phyloP scores from a whole-genome alignment of 108 stramenopile genomes.

The Cyclotella atomus region DNA sequence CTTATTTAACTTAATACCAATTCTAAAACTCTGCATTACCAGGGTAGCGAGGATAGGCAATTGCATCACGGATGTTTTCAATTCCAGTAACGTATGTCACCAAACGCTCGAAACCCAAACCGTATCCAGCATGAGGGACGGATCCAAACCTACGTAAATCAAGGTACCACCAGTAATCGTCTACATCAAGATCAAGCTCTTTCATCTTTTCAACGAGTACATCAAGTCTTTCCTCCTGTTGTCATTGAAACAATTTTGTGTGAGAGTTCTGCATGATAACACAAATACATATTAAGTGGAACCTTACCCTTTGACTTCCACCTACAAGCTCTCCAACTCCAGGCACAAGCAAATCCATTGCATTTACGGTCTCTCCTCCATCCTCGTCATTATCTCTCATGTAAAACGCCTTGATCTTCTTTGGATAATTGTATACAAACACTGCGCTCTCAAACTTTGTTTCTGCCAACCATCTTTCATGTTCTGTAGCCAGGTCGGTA shows the following conservation, averaged over 20 bases:
- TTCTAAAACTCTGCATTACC: conserved; percentile 94
- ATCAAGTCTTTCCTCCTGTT: conserved; percentile 85
- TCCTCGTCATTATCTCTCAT: conserved; percentile 98
- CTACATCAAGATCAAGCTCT: conserved; percentile 83
- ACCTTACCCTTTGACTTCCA: conserved; percentile 91
- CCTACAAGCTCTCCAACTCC: conserved; percentile 99
- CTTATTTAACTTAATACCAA: background rate
- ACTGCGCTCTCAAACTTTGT: conserved; percentile 89
- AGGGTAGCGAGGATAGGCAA: conserved; percentile 97
- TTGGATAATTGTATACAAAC: conserved; percentile 99
- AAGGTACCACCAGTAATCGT: conserved; percentile 98
- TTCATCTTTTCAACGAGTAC: conserved; percentile 90
- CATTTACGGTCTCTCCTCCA: conserved; percentile 95
- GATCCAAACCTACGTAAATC: conserved; percentile 93
- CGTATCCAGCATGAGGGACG: conserved; percentile 99
- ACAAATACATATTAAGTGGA: too few species aligned
- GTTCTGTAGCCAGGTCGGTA: conserved; percentile 96
- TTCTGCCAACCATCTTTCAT: conserved; percentile 98
- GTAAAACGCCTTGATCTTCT: conserved; percentile 98
- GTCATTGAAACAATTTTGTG: background rate
- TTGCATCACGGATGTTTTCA: conserved; percentile 98
- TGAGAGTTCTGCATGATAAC: too few species aligned
- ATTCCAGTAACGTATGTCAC: conserved; percentile 97
- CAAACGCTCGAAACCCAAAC: conserved; percentile 99
- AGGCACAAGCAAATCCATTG: conserved; percentile 98